Base-by-base conservation (phyloP, 306 rosid genomes). In the Sophora flavescens region DNA sequence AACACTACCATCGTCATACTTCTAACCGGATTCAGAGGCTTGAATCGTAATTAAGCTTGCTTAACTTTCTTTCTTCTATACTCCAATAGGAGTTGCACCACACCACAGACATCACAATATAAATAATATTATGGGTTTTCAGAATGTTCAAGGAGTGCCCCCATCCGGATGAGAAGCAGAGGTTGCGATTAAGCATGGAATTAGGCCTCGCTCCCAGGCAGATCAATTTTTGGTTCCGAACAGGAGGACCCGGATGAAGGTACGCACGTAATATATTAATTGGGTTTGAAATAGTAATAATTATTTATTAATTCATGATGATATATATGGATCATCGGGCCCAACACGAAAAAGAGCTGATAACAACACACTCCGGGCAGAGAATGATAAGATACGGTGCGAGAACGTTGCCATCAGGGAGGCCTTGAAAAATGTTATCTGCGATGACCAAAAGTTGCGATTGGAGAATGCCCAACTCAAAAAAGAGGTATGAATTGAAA, bases 151-250 rank as follows among this genome's bases (percentile, higher is more conserved):
- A 90, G 79, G 98, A 95, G 56, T 91, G 97, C 75, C 95, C 93
- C 9, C 97, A 95, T 78, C 98, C 98, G 12, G 98, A 95, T 81
- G 98, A 95, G 77, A 95, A 95, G 72, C 98, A 95, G 64, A 84
- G 98, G 71, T 8, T 84, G 60, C 96, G 86, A 79, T 79, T 95
- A 50, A 92, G 98, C 77, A 88, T 97, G 57, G 98, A 95, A 51
- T 63, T 95, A 86, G 91, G 90, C 10, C 84, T 95, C 90, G 95
- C 96, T 15, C 98, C 98, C 64, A 88, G 97, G 38, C 98, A 95
- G 85, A 95, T 92, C 92, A 95, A 95, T 64, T 95, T 95, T 75
- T 95, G 98, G 98, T 95, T 95, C 78, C 98, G 72, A 95, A 95
- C 81, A 79, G 98, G 62, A 84, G 98, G 83, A 95, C 98, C 79